Evolutionary conservation across 2,329 filamentous ascomycete species (phyloP), one percentile per base, ranked within the genome.

Genomic region (Fusarium piperis): DNA sequence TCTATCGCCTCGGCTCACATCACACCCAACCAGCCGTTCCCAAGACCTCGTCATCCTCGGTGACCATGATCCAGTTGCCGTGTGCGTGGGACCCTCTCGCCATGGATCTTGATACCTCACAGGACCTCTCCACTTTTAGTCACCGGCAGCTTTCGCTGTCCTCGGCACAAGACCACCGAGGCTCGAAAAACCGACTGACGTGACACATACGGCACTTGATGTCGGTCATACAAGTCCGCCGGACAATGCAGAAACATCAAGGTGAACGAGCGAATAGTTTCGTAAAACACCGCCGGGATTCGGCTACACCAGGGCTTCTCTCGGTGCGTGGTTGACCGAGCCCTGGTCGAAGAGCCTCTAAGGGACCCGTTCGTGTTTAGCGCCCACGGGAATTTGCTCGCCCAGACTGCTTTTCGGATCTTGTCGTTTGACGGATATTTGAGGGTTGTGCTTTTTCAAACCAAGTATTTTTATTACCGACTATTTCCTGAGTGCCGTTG

Each of bases 111-210:
- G 57, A 60, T 51, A 60, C 48, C 59, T 62, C 59, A 62, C 51
- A 62, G 51, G 51, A 46, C 38, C 59, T 57, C 48, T 58, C 71
- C 73, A 75, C 73, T 67, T 52, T 70, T 66, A 63, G 64, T 67
- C 72, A 67, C 68, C 65, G 33, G 69, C 59, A 67, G 44, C 73
- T 72, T 59, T 41, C 53, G 26, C 23, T 32, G 41, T 39, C 18
- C 18, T 46, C 74, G 74, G 74, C 71, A 75, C 64, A 75, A 76
- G 62, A 75, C 71, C 64, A 74, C 74, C 74, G 74, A 71, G 57
- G 56, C 44, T 4, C 12, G 23, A 26, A 26, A 26, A 39, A 39
- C 20, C 39, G 59, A 32, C 35, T 56, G 53, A 56, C 51, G 51
- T 55, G 51, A 48, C 36, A 44, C 39, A 48, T 44, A 41, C 57